These are phyloP conservation scores for Vitis hybrid DNA, from an alignment of 177 flowering plant species.

Conservation along the genomic window DNA sequence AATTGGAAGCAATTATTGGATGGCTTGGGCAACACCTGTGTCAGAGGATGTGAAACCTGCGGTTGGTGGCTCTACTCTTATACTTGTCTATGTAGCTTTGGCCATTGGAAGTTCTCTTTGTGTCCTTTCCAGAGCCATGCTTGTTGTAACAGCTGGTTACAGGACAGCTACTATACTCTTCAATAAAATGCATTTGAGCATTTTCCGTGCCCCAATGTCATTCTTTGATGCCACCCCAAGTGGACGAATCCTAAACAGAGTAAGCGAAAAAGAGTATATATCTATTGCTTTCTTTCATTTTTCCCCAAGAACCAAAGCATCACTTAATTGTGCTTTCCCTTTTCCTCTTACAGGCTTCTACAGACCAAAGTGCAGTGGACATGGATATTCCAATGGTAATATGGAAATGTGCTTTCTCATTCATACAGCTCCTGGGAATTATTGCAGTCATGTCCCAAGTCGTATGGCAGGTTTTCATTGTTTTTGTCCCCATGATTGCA, in stretches of 20 bases:
- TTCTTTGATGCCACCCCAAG: constrained; percentile 32
- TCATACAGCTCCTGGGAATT: too few relatives aligned
- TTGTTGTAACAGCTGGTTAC: constrained; percentile 27
- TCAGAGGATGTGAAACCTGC: constrained; percentile 24
- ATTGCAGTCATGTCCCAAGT: too few relatives aligned
- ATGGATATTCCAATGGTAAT: too few relatives aligned
- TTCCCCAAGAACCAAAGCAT: too few relatives aligned
- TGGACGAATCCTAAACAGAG: constrained; percentile 9
- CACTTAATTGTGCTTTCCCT: too few relatives aligned
- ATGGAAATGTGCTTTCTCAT: too few relatives aligned
- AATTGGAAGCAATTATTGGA: constrained; percentile 43
- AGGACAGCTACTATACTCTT: constrained; percentile 38
- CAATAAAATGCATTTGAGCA: constrained; percentile 30
- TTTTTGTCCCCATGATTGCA: too few relatives aligned
- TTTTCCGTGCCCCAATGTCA: constrained; percentile 39
- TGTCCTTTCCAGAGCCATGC: constrained; percentile 22
- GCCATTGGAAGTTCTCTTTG: constrained; percentile 32
- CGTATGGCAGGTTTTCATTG: too few relatives aligned
- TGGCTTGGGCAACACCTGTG: constrained; percentile 42
- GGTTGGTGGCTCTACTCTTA: constrained; percentile 20
- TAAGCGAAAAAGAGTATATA: too few relatives aligned
- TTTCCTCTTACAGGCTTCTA: too few relatives aligned
- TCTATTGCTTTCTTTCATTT: too few relatives aligned
- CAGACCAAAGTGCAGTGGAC: too few relatives aligned
- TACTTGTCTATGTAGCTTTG: constrained; percentile 32